Conservation (phyloP, 2,329 filamentous ascomycete species). For the Teratosphaeriaceae sp. region DNA sequence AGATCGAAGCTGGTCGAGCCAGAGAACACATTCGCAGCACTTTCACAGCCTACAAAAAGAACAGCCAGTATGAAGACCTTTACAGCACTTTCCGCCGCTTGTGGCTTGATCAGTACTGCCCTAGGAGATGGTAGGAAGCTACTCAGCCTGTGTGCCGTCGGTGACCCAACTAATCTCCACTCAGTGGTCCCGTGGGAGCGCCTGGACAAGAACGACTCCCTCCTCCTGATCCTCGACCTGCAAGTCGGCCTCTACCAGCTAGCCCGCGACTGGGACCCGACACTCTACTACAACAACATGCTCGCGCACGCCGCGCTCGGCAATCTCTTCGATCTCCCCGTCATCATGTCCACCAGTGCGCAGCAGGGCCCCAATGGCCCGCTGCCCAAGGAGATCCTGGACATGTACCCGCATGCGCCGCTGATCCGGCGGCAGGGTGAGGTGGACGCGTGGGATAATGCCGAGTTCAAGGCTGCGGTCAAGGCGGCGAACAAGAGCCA, state of each 20-base stretch:
- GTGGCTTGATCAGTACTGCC: constrained; percentile 3
- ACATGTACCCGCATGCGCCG: constrained; percentile 56
- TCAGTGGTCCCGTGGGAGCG: constrained; percentile 27
- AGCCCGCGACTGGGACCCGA: constrained; percentile 60
- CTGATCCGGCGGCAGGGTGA: constrained; percentile 63
- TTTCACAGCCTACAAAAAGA: neutral
- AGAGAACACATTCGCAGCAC: neutral
- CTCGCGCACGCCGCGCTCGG: constrained; percentile 61
- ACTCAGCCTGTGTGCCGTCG: neutral
- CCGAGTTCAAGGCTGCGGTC: constrained; percentile 60
- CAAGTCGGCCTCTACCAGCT: constrained; percentile 53
- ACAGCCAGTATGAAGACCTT: constrained; percentile 9
- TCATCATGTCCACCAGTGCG: constrained; percentile 64
- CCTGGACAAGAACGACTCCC: constrained; percentile 36
- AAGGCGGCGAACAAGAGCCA: constrained; percentile 60
- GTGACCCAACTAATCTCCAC: constrained; percentile 5
- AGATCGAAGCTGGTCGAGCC: neutral
- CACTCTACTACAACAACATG: constrained; percentile 60
- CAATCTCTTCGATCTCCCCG: constrained; percentile 60
- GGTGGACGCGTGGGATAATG: constrained; percentile 71
- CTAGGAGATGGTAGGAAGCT: constrained; percentile 2
- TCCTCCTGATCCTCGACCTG: constrained; percentile 52
- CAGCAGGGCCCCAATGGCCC: constrained; percentile 64
- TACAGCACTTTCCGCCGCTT: constrained; percentile 7
- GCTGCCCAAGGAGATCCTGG: constrained; percentile 60